A percentile compares a stretch with the other conserved stretches of the same genome.
Evolutionary conservation across 2,329 filamentous ascomycete genomes (phyloP).

Genomic region (Alternaria metachromatica): DNA sequence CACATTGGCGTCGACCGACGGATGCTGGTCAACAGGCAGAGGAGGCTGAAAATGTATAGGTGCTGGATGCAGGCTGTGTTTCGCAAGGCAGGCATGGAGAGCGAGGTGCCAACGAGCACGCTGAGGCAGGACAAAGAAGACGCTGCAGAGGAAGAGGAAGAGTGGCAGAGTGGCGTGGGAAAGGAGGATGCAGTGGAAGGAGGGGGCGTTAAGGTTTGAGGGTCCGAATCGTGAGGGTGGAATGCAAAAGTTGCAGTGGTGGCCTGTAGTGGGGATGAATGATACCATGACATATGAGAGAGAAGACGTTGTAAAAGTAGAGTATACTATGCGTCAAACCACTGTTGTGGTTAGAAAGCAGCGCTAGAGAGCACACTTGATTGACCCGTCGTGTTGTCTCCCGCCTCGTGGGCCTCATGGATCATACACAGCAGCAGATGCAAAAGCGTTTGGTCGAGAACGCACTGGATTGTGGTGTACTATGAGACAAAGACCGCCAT

Average conservation of each 20-base stretch:
- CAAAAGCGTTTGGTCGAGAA: not conserved
- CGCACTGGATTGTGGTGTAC: conserved; percentile 1
- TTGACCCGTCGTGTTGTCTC: not conserved
- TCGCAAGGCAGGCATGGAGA: conserved; percentile 60
- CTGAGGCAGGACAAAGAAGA: conserved; percentile 35
- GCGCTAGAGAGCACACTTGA: not conserved
- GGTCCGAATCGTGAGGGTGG: not conserved
- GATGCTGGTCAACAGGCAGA: conserved; percentile 88
- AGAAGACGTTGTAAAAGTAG: not conserved
- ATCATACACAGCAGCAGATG: not conserved
- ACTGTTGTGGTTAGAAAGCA: not conserved
- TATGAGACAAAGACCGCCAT: not conserved
- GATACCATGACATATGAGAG: not conserved
- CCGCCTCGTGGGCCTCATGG: not conserved
- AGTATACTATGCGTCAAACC: not conserved
- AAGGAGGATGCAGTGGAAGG: not conserved
- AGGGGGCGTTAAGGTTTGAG: not conserved
- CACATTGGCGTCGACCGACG: conserved; percentile 86
- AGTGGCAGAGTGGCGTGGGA: not conserved
- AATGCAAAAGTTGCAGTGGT: not conserved
- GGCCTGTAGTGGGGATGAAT: not conserved
- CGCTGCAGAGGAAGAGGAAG: conserved; percentile 12
- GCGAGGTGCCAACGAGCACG: conserved; percentile 43
- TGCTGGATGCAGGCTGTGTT: conserved; percentile 94
- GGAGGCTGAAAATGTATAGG: conserved; percentile 95